These are phyloP conservation scores for Trichophyton mentagrophytes DNA, from an alignment of 2,329 filamentous ascomycete species.

Conservation along the genomic window DNA sequence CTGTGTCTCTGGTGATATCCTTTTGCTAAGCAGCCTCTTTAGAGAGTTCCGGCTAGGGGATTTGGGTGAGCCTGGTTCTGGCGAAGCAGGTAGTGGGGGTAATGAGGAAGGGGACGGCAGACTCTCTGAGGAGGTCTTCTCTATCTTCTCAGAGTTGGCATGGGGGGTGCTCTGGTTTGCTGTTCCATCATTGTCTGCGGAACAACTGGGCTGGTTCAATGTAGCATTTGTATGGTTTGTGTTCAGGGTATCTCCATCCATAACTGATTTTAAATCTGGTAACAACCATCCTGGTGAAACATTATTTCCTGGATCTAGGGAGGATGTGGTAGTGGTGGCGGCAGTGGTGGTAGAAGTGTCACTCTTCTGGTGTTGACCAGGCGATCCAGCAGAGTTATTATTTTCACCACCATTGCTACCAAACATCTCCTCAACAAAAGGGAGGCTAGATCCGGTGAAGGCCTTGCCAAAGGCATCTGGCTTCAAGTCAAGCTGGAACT, in stretches of 20 bases:
- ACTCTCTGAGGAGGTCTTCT: neutral
- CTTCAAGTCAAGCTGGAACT: neutral
- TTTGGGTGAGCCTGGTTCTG: neutral
- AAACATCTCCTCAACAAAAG: neutral
- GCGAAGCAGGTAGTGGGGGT: neutral
- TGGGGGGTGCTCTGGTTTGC: neutral
- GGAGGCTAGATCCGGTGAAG: neutral
- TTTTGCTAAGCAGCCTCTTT: neutral
- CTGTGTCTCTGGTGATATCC: neutral
- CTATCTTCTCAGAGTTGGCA: neutral
- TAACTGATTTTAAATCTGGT: neutral
- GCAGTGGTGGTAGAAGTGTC: neutral
- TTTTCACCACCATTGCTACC: neutral
- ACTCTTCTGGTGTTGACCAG: neutral
- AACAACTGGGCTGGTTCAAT: neutral
- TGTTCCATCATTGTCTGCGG: neutral
- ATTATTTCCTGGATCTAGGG: neutral
- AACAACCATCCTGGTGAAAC: conserved; percentile 1
- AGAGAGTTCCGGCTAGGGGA: neutral
- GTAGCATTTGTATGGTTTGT: neutral
- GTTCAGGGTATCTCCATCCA: conserved; percentile 1
- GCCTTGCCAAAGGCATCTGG: neutral
- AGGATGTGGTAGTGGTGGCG: neutral
- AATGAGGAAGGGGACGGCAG: neutral
- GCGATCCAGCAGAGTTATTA: neutral